A percentile compares a stretch with the other conserved stretches of the same genome.
These are phyloP conservation scores for Teratosphaeria epicoccoides DNA, from an alignment of 2,329 filamentous ascomycete species.

Conservation along the genomic window DNA sequence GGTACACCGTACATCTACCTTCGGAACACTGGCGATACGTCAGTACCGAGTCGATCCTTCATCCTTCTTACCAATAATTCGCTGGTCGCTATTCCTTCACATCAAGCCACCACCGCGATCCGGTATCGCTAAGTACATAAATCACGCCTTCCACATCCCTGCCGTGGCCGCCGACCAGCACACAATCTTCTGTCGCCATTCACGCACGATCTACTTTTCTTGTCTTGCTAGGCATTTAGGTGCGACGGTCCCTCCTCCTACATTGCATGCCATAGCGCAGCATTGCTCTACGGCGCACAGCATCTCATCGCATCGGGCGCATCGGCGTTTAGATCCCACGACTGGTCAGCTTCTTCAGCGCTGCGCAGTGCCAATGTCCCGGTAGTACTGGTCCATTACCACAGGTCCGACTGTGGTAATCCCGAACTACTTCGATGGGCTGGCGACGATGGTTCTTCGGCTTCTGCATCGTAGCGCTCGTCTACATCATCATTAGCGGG, in stretches of 20 bases:
- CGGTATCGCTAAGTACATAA: background rate
- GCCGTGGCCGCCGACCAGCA: background rate
- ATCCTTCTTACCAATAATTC: background rate
- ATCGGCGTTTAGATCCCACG: background rate
- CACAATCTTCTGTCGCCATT: background rate
- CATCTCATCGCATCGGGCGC: background rate
- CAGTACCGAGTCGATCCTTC: background rate
- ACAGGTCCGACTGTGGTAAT: background rate
- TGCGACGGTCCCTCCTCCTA: background rate
- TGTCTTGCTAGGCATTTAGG: background rate
- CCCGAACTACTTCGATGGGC: conserved; percentile 6
- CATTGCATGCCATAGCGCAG: background rate
- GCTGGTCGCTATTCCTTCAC: background rate
- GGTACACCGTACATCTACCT: no score
- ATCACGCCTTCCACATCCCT: background rate
- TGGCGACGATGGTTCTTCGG: conserved; percentile 15
- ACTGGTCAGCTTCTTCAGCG: background rate
- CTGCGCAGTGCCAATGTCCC: background rate
- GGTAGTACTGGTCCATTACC: background rate
- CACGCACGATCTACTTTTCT: background rate
- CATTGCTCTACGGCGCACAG: background rate
- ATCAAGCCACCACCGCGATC: background rate
- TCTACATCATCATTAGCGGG: conserved; percentile 23
- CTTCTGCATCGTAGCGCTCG: conserved; percentile 15
- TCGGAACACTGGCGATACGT: background rate